Conservation (phyloP, 257 asterid genomes). For the Ilex aquifolium region DNA sequence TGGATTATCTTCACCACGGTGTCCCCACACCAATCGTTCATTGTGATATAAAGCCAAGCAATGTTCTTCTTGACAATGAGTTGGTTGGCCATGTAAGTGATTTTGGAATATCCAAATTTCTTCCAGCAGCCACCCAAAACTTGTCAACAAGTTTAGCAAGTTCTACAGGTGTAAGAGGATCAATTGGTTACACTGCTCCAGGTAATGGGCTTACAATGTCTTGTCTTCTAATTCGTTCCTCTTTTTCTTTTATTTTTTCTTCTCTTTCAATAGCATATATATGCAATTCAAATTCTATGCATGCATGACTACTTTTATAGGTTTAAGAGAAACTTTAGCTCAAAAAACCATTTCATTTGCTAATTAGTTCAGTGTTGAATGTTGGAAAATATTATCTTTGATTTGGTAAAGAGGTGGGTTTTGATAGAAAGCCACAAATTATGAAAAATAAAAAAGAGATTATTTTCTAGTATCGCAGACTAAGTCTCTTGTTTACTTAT, state of each 20-base stretch:
- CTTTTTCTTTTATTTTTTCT: neutral
- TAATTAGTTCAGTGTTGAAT: too few species aligned
- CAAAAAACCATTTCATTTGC: too few species aligned
- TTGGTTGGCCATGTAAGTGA: neutral
- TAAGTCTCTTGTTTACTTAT: too few species aligned
- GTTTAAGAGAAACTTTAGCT: too few species aligned
- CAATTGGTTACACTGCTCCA: neutral
- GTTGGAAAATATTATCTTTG: too few species aligned
- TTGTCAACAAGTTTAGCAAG: neutral
- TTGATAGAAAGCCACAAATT: too few species aligned
- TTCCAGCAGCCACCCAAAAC: neutral
- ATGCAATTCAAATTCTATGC: neutral
- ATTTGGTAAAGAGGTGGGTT: too few species aligned
- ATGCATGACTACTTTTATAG: neutral
- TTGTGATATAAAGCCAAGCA: slow-evolving; percentile 1
- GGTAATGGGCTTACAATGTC: neutral
- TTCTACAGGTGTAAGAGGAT: neutral
- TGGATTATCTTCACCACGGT: slow-evolving; percentile 1
- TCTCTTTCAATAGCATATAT: neutral
- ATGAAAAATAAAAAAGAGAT: too few species aligned
- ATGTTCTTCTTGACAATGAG: too few species aligned
- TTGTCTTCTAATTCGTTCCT: neutral
- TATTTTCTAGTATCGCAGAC: too few species aligned
- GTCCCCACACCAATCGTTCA: neutral
- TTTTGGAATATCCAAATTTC: neutral